Conservation (phyloP, 768 basidiomycete genomes). For the Tricholoma sp. region DNA sequence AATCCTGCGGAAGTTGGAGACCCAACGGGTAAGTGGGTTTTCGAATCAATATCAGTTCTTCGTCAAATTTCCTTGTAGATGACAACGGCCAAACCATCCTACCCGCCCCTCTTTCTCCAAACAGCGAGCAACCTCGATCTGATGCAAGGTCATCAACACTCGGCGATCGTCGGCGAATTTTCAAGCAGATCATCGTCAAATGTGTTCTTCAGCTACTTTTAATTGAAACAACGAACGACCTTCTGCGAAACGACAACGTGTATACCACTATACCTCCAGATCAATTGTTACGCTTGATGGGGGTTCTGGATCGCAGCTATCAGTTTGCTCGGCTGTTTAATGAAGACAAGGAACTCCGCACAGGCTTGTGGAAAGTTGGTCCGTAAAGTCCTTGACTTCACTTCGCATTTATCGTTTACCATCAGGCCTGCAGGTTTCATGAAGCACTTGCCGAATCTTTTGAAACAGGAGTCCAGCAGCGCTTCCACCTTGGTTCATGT, state of each 20-base stretch:
- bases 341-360: constrained; percentile 95
- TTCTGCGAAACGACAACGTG: constrained; percentile 87
- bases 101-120: constrained; percentile 85
- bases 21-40: constrained; percentile 24
- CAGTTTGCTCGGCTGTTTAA: constrained; percentile 97
- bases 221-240: constrained; percentile 95
- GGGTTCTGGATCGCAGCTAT: constrained; percentile 94
- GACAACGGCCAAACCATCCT: constrained; percentile 61
- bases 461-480: constrained; percentile 98
- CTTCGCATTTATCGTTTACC: neutral
- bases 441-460: constrained; percentile 96
- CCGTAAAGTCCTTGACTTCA: constrained; percentile 29
- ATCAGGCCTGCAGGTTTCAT: constrained; percentile 72
- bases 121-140: constrained; percentile 45
- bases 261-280: constrained; percentile 93
- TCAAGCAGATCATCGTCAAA: constrained; percentile 99
- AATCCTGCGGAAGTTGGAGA: constrained; percentile 52
- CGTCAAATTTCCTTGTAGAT: constrained; percentile 34
- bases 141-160: constrained; percentile 55
- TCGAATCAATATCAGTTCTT: neutral
- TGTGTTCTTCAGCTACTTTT: constrained; percentile 94
- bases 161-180: constrained; percentile 74
- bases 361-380: constrained; percentile 99
- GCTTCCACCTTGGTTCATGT: constrained; percentile 93
- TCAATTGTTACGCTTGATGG: constrained; percentile 90